Evolutionary conservation across 306 rosid genomes (phyloP).

Genomic region (Betula pendula): DNA sequence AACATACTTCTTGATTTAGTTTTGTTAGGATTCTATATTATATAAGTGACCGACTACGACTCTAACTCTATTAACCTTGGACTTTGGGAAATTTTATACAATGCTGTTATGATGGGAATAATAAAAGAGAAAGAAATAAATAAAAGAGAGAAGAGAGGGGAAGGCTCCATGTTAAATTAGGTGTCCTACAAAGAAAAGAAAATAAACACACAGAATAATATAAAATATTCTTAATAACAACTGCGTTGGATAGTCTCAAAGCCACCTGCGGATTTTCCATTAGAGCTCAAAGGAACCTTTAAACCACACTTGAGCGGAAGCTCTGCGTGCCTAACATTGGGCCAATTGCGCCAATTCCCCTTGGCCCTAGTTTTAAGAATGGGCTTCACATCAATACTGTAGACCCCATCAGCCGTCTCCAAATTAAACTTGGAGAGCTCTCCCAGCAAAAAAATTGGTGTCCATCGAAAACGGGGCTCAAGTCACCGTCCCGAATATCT

Average conservation of each 20-base stretch:
- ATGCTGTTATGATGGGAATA: too few species aligned
- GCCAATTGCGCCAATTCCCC: constrained; percentile 8
- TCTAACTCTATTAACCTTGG: too few species aligned
- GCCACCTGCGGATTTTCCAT: background rate
- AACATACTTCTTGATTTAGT: too few species aligned
- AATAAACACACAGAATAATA: too few species aligned
- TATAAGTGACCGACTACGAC: too few species aligned
- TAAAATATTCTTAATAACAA: too few species aligned
- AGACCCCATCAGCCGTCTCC: constrained; percentile 36
- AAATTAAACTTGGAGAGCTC: background rate
- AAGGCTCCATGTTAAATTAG: too few species aligned
- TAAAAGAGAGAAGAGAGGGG: too few species aligned
- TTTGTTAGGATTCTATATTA: too few species aligned
- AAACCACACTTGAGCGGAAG: constrained; percentile 47
- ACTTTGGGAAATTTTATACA: too few species aligned
- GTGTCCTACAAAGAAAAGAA: too few species aligned
- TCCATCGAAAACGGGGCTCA: constrained; percentile 31
- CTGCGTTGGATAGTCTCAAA: constrained; percentile 42
- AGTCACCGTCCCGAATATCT: constrained; percentile 17
- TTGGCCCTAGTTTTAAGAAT: constrained; percentile 37
- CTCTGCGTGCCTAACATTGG: constrained; percentile 34
- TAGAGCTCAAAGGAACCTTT: constrained; percentile 41
- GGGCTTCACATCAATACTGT: constrained; percentile 40
- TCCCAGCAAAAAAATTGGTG: constrained; percentile 4
- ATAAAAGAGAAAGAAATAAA: too few species aligned